A percentile compares a stretch with the other conserved stretches of the same genome.
Evolutionary conservation across 2,329 filamentous ascomycete genomes (phyloP).

Genomic region (Niveomyces coronatus): DNA sequence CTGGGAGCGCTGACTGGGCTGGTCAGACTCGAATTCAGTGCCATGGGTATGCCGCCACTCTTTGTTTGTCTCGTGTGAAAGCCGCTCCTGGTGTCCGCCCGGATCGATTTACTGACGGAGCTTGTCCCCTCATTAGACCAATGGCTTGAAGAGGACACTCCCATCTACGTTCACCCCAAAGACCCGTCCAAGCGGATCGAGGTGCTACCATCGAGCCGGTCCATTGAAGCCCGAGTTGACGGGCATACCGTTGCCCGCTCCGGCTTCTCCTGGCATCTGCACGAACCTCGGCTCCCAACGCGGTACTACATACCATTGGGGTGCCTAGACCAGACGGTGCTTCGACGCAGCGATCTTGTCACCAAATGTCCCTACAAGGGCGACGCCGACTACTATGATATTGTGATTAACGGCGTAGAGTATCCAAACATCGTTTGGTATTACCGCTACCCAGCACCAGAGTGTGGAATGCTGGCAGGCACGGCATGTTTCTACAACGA

Average conservation of each 20-base stretch:
- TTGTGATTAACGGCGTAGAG: constrained; percentile 34
- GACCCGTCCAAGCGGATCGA: constrained; percentile 58
- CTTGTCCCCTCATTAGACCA: constrained; percentile 19
- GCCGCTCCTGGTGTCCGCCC: not conserved
- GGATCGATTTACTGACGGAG: not conserved
- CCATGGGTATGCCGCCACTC: constrained; percentile 27
- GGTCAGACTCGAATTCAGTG: constrained; percentile 25
- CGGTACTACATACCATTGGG: constrained; percentile 50
- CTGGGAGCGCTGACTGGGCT: constrained; percentile 23
- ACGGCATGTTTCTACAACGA: constrained; percentile 58
- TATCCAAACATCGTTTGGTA: constrained; percentile 51
- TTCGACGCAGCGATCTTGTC: constrained; percentile 39
- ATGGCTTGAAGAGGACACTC: constrained; percentile 46
- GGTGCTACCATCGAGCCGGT: constrained; percentile 43
- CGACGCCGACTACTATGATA: constrained; percentile 49
- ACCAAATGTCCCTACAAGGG: constrained; percentile 60
- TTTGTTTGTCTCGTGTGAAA: no score
- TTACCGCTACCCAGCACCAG: constrained; percentile 45
- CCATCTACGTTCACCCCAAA: constrained; percentile 53
- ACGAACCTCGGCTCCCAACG: constrained; percentile 49
- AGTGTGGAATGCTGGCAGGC: constrained; percentile 45
- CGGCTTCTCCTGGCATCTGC: constrained; percentile 38
- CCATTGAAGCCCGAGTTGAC: constrained; percentile 37
- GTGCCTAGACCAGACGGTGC: constrained; percentile 31
- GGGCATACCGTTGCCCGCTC: constrained; percentile 38